These are phyloP conservation scores for Penicillium sp. DNA, from an alignment of 2,329 filamentous ascomycete genomes.

Conservation along the genomic window DNA sequence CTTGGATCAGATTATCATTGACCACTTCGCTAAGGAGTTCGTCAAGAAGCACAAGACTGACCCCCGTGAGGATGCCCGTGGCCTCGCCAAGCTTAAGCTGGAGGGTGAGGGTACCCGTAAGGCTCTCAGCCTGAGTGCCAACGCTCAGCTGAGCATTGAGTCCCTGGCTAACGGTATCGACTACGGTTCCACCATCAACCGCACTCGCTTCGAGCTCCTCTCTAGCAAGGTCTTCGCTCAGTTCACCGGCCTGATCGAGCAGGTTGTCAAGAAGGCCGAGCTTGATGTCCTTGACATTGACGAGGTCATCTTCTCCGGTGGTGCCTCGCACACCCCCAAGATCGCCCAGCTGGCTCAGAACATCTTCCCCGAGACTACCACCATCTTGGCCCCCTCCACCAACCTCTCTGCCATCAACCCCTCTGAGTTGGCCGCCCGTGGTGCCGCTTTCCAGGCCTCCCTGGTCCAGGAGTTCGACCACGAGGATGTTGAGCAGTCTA, in stretches of 20 bases:
- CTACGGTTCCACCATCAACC: constrained; percentile 89
- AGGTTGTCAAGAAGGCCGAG: constrained; percentile 84
- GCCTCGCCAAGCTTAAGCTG: constrained; percentile 86
- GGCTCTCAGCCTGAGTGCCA: constrained; percentile 81
- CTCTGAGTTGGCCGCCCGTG: constrained; percentile 82
- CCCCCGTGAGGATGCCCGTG: constrained; percentile 76
- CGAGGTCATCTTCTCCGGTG: constrained; percentile 90
- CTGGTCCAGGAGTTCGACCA: constrained; percentile 92
- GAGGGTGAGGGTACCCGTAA: constrained; percentile 93
- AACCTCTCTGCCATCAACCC: constrained; percentile 81
- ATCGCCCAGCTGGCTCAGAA: constrained; percentile 77
- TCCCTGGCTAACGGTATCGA: constrained; percentile 85
- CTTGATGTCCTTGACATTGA: constrained; percentile 91
- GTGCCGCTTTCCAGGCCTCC: constrained; percentile 92
- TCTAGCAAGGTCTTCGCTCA: constrained; percentile 83
- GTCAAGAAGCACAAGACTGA: constrained; percentile 94
- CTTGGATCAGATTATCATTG: constrained; percentile 87
- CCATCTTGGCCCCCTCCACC: constrained; percentile 81
- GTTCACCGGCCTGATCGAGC: constrained; percentile 81
- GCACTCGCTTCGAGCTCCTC: constrained; percentile 87
- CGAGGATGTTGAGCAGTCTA: constrained; percentile 92
- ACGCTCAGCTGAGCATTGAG: constrained; percentile 91
- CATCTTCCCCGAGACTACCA: constrained; percentile 79
- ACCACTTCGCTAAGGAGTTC: constrained; percentile 98
- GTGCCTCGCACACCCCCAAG: constrained; percentile 89